Conservation (phyloP, 805 yeast species). For the Yamadazyma nakazawae region DNA sequence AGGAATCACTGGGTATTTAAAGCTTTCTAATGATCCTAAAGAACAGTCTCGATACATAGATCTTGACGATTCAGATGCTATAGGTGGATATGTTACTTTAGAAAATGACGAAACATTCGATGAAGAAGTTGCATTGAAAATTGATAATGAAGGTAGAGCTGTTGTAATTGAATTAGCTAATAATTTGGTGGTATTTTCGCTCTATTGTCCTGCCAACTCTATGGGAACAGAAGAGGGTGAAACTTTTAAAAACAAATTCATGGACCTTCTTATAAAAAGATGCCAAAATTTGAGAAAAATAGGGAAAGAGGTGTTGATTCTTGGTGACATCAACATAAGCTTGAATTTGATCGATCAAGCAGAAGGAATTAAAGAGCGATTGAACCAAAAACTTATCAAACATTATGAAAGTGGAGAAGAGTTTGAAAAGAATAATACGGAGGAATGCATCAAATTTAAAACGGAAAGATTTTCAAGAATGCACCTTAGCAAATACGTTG, state of each 20-base stretch:
- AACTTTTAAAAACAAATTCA: constrained; percentile 52
- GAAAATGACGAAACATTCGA: constrained; percentile 17
- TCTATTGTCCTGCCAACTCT: constrained; percentile 93
- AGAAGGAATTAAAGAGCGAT: constrained; percentile 51
- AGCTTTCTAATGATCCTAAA: constrained; percentile 12
- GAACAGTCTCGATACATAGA: constrained; percentile 14
- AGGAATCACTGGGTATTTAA: constrained; percentile 75
- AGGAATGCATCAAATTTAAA: constrained; percentile 35
- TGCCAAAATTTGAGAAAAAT: constrained; percentile 48
- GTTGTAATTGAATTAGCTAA: constrained; percentile 68
- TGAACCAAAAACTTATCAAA: constrained; percentile 33
- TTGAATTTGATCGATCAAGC: constrained; percentile 82
- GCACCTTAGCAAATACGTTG: constrained; percentile 26
- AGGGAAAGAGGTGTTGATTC: constrained; percentile 68
- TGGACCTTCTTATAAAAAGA: constrained; percentile 58
- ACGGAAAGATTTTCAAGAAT: constrained; percentile 26
- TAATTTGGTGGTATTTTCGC: constrained; percentile 57
- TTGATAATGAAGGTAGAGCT: constrained; percentile 87
- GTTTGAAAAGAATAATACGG: constrained; percentile 9
- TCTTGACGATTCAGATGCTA: constrained; percentile 26
- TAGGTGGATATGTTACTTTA: constrained; percentile 69
- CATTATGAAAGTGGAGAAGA: constrained; percentile 10
- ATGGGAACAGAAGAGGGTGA: constrained; percentile 66
- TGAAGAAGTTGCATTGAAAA: constrained; percentile 32
- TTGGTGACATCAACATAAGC: constrained; percentile 89